Evolutionary conservation across 2,329 filamentous ascomycete genomes (phyloP), one percentile per base, ranked within the genome.

Genomic region (Botryosphaeria dothidea): DNA sequence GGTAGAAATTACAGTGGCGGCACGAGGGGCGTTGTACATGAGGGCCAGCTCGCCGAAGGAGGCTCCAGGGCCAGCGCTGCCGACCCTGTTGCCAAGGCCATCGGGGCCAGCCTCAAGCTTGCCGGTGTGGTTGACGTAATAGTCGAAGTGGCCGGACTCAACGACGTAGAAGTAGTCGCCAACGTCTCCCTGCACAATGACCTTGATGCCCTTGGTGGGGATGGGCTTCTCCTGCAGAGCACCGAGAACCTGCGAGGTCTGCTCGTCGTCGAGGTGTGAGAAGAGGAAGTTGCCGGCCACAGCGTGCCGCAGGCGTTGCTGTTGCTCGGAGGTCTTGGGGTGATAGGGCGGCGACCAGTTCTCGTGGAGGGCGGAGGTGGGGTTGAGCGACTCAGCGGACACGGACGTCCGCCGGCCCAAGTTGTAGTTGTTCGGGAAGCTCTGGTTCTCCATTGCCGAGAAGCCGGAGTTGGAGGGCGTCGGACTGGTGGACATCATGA

Each of bases 101-200:
- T 93, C 88, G 0, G 86, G 83, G 0, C 94, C 94, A 7, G 92
- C 84, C 74, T 96, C 91, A 62, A 96, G 84, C 45, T 87, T 82
- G 66, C 95, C 94, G 9, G 85, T 85, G 13, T 85, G 78, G 77
- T 97, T 93, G 79, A 98, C 93, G 74, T 95, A 92, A 65, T 98
- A 90, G 72, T 97, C 92, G 73, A 98, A 98, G 23, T 85, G 84
- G 45, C 95, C 95, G 69, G 90, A 91, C 77, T 99, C 95, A 19
- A 98, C 93, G 27, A 99, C 89, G 77, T 99, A 99, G 81, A 99
- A 99, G 82, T 91, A 98, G 79, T 99, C 95, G 48, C 95, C 95
- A 0, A 93, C 90, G 73, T 98, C 95, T 64, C 95, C 95, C 81
- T 99, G 95, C 57, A 89, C 90, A 70, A 99, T 98, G 66, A 99